These are phyloP conservation scores for Trichophyton verrucosum DNA, from an alignment of 2,329 filamentous ascomycete species.

Conservation along the genomic window DNA sequence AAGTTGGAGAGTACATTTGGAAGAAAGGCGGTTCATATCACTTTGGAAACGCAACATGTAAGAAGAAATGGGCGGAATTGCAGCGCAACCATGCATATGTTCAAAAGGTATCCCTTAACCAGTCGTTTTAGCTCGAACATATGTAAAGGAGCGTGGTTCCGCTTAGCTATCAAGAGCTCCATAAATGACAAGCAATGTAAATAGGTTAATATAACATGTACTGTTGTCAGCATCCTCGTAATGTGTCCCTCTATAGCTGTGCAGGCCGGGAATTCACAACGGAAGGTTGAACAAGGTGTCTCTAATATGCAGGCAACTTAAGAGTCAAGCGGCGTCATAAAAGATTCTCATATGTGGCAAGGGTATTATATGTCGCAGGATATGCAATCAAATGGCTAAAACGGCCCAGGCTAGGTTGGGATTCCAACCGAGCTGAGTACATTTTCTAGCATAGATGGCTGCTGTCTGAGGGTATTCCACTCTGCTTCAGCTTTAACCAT, in stretches of 20 bases:
- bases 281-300: no score
- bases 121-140: not conserved
- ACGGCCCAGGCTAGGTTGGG: not conserved
- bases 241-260: not conserved
- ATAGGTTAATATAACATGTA: not conserved
- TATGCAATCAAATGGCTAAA: not conserved
- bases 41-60: constrained; percentile 50
- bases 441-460: constrained; percentile 30
- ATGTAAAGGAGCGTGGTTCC: not conserved
- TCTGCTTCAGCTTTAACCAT: constrained; percentile 47
- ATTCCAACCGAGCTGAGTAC: constrained; percentile 35
- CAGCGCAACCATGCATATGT: constrained; percentile 15
- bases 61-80: constrained; percentile 48
- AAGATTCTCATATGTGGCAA: not conserved
- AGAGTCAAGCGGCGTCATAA: not conserved
- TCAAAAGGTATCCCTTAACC: constrained; percentile 6
- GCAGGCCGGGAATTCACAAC: no score
- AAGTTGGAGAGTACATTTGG: constrained; percentile 43
- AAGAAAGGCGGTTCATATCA: constrained; percentile 43
- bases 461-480: constrained; percentile 37
- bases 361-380: not conserved
- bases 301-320: not conserved
- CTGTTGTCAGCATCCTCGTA: no score
- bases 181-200: not conserved
- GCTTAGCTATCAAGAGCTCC: not conserved